Evolutionary conservation across 2,329 filamentous ascomycete species (phyloP), one percentile per base, ranked within the genome.

Genomic region (Ceratocystis harringtonii): DNA sequence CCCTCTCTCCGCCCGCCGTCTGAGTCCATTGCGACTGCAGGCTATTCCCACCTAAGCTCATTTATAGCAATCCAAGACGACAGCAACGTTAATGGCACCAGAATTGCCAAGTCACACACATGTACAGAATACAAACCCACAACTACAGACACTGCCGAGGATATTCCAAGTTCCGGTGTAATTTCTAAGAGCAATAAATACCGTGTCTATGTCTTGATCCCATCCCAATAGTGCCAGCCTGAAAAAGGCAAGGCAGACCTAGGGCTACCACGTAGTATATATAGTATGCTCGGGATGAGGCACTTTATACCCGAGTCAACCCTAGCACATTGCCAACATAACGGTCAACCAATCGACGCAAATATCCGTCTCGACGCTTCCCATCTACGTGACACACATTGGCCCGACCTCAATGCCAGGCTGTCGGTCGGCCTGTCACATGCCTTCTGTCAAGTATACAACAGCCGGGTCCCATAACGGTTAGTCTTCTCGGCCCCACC

Each of bases 211-310:
- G 52, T 25, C 25, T 58, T 17, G 25, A 58, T 17, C 28, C 2
- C 52, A 7, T 58, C 15, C 10, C 10, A 28, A 28, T 28, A 15
- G 22, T 12, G 45, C 60, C 15, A 17, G 15, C 7, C 22, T 25
- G 22, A 28, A 17, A 41, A 50, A 17, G 30, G 44, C 22, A 17
- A 36, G 12, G 32, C 45, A 43, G 19, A 17, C 50, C 17, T 70
- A 62, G 65, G 70, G 72, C 19, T 15, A 41, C 36, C 36, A 10
- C 10, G 36, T 41, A 41, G 36, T 41, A 15, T 41, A 15, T 41
- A 41, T 41, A 41, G 36, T 15, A 15, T 52, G 8, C 25, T 52
- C 48, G 22, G 15, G 22, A 52, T 52, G 48, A 52, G 48, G 19
- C 22, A 28, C 48, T 22, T 52, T 52, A 2, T 28, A 25, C 19